Conservation (phyloP, 129 eudicot genomes). For the Arctium lappa region DNA sequence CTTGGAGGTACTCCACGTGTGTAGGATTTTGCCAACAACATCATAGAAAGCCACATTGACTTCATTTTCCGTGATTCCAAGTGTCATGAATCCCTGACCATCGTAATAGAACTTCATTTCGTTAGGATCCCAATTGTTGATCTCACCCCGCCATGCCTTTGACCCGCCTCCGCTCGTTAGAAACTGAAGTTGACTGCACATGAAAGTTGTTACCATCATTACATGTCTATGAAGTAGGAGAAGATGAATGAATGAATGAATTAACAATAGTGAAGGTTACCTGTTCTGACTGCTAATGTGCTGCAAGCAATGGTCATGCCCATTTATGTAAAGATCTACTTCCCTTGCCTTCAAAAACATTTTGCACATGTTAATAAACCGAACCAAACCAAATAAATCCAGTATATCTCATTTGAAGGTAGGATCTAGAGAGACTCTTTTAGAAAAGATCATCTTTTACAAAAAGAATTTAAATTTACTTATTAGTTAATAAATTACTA, state of each 20-base stretch:
- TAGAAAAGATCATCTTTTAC: background rate
- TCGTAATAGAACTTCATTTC: slow-evolving; percentile 72
- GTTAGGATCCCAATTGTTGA: slow-evolving; percentile 30
- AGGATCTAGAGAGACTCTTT: background rate
- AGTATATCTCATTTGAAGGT: no score
- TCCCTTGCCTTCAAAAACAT: slow-evolving; percentile 51
- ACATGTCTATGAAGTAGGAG: background rate
- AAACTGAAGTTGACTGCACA: slow-evolving; percentile 63
- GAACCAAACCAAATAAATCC: background rate
- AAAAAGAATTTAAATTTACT: no score
- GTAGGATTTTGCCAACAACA: slow-evolving; percentile 53
- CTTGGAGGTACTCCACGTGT: slow-evolving; percentile 62
- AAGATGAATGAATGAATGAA: background rate
- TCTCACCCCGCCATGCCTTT: slow-evolving; percentile 78
- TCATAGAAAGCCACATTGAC: slow-evolving; percentile 48
- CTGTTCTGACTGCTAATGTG: slow-evolving; percentile 59
- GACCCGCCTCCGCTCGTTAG: slow-evolving; percentile 92
- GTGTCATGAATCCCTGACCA: slow-evolving; percentile 87
- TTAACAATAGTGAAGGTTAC: slow-evolving; percentile 17
- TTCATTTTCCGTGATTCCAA: slow-evolving; percentile 40
- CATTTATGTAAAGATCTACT: slow-evolving; percentile 80
- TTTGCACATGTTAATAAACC: background rate
- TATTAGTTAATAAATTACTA: background rate
- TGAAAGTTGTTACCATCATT: background rate
- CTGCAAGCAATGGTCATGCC: slow-evolving; percentile 90